A percentile compares a stretch with the other conserved stretches of the same genome.
phyloP scores from a whole-genome alignment of 2,329 filamentous ascomycete species.

The Penicillium sp. region DNA sequence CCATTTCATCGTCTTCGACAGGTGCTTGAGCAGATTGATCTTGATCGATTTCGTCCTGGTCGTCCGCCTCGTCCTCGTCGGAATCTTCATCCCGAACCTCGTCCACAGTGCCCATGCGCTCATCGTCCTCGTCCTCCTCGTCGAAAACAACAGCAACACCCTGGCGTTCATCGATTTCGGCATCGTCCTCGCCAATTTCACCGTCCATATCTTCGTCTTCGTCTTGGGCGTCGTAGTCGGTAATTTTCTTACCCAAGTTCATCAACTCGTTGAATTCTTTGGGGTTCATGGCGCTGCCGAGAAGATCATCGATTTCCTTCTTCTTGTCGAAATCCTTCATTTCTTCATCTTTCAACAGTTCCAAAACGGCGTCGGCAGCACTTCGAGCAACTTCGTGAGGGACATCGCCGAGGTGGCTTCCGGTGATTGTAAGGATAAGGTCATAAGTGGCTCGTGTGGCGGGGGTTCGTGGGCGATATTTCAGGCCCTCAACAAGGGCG shows the following conservation, averaged over 20 bases:
- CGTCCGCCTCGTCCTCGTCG: conserved; percentile 74
- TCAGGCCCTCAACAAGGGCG: conserved; percentile 85
- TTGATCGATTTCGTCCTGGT: conserved; percentile 61
- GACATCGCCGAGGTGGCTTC: conserved; percentile 87
- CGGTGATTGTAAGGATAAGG: conserved; percentile 88
- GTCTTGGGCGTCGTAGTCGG: conserved; percentile 95
- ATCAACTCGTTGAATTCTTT: conserved; percentile 97
- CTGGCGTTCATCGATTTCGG: conserved; percentile 89
- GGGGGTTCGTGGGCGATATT: conserved; percentile 87
- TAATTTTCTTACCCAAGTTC: conserved; percentile 97
- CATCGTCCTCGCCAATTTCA: conserved; percentile 67
- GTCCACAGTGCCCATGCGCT: conserved; percentile 74
- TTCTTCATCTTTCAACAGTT: conserved; percentile 91
- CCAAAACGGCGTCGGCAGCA: conserved; percentile 87
- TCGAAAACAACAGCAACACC: conserved; percentile 98
- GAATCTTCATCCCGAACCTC: conserved; percentile 87
- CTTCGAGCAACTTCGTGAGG: conserved; percentile 89
- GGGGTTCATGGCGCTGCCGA: conserved; percentile 78
- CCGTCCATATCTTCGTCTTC: conserved; percentile 87
- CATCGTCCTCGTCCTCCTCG: conserved; percentile 85
- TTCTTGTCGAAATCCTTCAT: conserved; percentile 98
- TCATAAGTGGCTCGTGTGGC: conserved; percentile 93
- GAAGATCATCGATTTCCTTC: conserved; percentile 91
- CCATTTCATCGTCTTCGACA: conserved; percentile 70
- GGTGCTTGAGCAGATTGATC: conserved; percentile 50